phyloP scores from a whole-genome alignment of 1,139 yeast genomes.

The Sugiyamaella pinicola region DNA sequence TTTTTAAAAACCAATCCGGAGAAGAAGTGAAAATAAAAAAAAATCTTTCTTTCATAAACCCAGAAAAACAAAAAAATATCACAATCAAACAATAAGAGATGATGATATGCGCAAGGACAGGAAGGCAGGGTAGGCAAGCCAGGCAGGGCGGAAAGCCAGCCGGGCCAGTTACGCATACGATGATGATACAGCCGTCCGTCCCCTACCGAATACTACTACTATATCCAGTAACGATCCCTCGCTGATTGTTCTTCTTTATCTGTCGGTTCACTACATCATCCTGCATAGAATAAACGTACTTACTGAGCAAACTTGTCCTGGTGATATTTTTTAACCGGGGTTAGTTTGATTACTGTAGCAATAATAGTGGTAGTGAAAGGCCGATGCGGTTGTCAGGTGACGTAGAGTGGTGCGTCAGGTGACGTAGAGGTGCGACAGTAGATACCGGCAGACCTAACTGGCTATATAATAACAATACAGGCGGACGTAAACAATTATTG shows the following conservation, averaged over 20 bases:
- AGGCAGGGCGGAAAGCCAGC: too few relatives aligned
- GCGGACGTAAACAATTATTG: too few relatives aligned
- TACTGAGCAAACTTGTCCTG: conserved; percentile 2
- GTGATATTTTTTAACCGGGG: neutral
- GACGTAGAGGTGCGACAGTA: too few relatives aligned
- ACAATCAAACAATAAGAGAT: neutral
- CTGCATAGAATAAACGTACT: conserved; percentile 12
- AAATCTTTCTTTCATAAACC: too few relatives aligned
- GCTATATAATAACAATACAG: too few relatives aligned
- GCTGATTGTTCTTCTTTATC: conserved; percentile 7
- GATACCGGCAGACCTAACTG: too few relatives aligned
- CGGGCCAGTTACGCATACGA: neutral
- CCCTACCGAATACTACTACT: neutral
- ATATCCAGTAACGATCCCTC: conserved; percentile 6
- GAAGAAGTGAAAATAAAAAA: neutral
- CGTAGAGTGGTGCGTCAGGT: too few relatives aligned
- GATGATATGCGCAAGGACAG: too few relatives aligned
- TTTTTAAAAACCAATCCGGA: too few relatives aligned
- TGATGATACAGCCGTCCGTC: neutral
- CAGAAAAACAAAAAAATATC: neutral
- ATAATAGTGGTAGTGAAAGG: too few relatives aligned
- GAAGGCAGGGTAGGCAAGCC: too few relatives aligned
- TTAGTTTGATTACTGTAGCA: neutral
- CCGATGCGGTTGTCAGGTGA: too few relatives aligned
- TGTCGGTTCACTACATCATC: conserved; percentile 8